Base-by-base conservation (phyloP, 108 stramenopile genomes). In the Nitzschia sp. region DNA sequence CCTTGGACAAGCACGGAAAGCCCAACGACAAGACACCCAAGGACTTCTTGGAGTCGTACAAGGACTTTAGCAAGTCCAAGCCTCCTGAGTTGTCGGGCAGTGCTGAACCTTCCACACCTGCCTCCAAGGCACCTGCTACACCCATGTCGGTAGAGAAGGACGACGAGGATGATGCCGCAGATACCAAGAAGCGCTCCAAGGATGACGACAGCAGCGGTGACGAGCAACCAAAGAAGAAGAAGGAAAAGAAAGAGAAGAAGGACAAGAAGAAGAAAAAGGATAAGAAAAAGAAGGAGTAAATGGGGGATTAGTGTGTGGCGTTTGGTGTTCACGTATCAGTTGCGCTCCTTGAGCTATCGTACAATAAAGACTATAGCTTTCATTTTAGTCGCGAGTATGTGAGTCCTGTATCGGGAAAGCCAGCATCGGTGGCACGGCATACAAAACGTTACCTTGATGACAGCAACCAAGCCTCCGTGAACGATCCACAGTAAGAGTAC, bases 1-100 rank as follows among this genome's bases (percentile, higher is more conserved):
- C 96, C 70, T 78, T 99, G 41, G 97, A 98, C 80, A 98, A 98
- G 77, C 91, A 98, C 68, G 99, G 99, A 7, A 95, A 96, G 64
- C 94, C 96, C 29, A 99, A 98, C 75, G 96, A 88, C 0, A 90
- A 93, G 51, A 99, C 99, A 3, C 99, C 99, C 12, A 53, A 77
- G 39, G 97, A 96, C 55, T 99, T 84, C 71, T 80, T 95, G 75
- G 80, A 91, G 20, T 85, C 82, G 2, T 96, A 94, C 81, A 94
- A 90, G 69, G 84, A 76, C 21, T 78, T 69, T 7, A 78, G 80
- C 46, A 84, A 74, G 48, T 76, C 86, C 48, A 83, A 82, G 52
- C 83, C 87, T 17, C 84, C 83, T 26, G 60, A 41, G 8, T 61
- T 83, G 25, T 44, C 56, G 12, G 78, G 72, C 41, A 41, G 73